A percentile compares a stretch with the other conserved stretches of the same genome.
These are phyloP conservation scores for Neoascochyta sp. DNA, from an alignment of 2,329 filamentous ascomycete species.

Conservation along the genomic window DNA sequence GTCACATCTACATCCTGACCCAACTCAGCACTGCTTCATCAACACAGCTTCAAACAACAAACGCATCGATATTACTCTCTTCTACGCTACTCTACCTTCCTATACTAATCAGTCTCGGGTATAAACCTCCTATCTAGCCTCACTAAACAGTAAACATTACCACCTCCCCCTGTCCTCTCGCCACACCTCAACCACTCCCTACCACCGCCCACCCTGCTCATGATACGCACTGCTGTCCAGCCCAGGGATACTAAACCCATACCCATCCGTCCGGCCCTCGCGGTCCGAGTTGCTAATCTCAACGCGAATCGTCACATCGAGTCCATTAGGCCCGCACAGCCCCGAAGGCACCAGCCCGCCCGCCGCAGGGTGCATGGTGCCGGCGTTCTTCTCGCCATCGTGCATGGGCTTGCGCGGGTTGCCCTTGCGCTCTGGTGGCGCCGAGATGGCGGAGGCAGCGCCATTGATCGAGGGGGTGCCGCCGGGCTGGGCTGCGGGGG, in stretches of 20 bases:
- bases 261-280: slow-evolving; percentile 48
- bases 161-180: not conserved
- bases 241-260: slow-evolving; percentile 49
- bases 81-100: no score
- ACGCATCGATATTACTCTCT: no score
- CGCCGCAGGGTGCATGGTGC: slow-evolving; percentile 73
- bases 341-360: slow-evolving; percentile 41
- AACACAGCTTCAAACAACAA: no score
- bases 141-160: slow-evolving; percentile 2
- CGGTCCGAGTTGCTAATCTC: slow-evolving; percentile 46
- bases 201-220: slow-evolving; percentile 17
- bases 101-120: no score
- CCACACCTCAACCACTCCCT: not conserved
- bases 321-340: slow-evolving; percentile 43
- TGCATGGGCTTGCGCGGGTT: slow-evolving; percentile 66
- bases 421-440: slow-evolving; percentile 47
- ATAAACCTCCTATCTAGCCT: no score
- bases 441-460: slow-evolving; percentile 23
- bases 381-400: slow-evolving; percentile 71
- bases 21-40: no score
- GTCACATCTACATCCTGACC: no score
- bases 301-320: slow-evolving; percentile 49
- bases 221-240: slow-evolving; percentile 22
- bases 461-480: slow-evolving; percentile 23
- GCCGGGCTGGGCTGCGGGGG: slow-evolving; percentile 20